Base-by-base conservation (phyloP, 192 early-diverging fungal species). In the Haplosporangium gracile region DNA sequence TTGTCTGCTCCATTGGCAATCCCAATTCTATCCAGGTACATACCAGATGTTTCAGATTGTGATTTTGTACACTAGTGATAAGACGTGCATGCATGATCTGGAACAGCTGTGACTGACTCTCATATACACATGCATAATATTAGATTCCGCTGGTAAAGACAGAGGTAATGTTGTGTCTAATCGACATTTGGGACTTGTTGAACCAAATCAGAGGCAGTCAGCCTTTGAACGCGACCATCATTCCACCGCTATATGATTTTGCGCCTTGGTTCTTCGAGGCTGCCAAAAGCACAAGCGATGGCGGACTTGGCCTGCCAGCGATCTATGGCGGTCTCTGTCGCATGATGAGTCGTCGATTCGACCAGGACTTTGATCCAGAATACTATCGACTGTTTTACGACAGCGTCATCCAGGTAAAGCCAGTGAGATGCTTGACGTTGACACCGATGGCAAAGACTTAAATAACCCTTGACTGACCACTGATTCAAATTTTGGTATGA, bases 201-300 rank as follows among this genome's bases (percentile, higher is more conserved):
- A 82, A 81, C 68, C 85, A 91, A 38, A 90, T 91, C 53, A 82
- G 88, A 74, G 47, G 47, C 2, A 65, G 68, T 1, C 78, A 76
- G 20, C 71, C 77, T 26, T 38, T 74, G 26, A 73, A 74, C n/a
- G 74, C 73, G 11, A 86, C 72, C 24, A 5, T 81, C 24, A 92
- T 94, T 72, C 96, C 96, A 3, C 88, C 93, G 9, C 87, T 96
- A 1, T 96, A 94, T 65, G 95, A 97, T 55, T 93, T 96, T 80
- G 86, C 93, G 10, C 90, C 94, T 4, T 97, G 96, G 95, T 79
- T 97, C 32, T 94, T 97, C 60, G 90, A 97, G 82, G 94, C 95
- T 0, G 85, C 76, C 42, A 83, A 63, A 70, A 82, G 78, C n/a
- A 71, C 36, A 70, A 96, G 93, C 55, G 90, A 93, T 29, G 94